Base-by-base conservation (phyloP, 2,329 filamentous ascomycete genomes). In the Fusarium austroafricanum region DNA sequence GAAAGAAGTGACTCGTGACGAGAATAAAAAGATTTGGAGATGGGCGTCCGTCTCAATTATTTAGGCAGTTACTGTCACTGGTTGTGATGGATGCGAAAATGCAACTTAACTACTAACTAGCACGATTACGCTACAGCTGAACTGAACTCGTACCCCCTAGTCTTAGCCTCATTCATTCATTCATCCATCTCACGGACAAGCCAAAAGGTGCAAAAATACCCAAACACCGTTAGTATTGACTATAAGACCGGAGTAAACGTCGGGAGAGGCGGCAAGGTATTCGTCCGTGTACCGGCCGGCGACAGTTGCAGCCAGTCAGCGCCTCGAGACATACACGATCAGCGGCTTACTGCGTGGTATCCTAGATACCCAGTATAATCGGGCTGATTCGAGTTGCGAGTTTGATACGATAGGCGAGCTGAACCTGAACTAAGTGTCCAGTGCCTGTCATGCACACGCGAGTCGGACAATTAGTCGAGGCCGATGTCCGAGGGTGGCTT, bases 401-500 rank as follows among this genome's bases (percentile, higher is more conserved):
- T 35, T 37, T 37, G 37, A 40, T 47, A 35, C 51, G 52, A 59
- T 64, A 64, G 60, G 45, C 61, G 60, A 64, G 58, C 21, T n/a
- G n/a, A n/a, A n/a, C n/a, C n/a, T n/a, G n/a, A n/a, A n/a, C n/a
- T n/a, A n/a, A n/a, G n/a, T n/a, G n/a, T n/a, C n/a, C n/a, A n/a
- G n/a, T n/a, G n/a, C n/a, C n/a, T 53, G 60, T 65, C 58, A 69
- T 68, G 45, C 50, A 55, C 42, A 44, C 26, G 20, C 20, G 51
- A 37, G 39, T 61, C 74, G 75, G 74, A 71, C 69, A 75, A 69
- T 62, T 29, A 15, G 42, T 11, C 53, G 67, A 74, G 46, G 26
- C 75, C 75, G 75, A 76, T 65, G 74, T 77, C 75, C 75, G 75
- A 76, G 60, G 65, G 50, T 38, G 43, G 39, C 29, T 37, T 59